Conservation (phyloP, 257 asterid species). For the Ajuga chamaepitys region DNA sequence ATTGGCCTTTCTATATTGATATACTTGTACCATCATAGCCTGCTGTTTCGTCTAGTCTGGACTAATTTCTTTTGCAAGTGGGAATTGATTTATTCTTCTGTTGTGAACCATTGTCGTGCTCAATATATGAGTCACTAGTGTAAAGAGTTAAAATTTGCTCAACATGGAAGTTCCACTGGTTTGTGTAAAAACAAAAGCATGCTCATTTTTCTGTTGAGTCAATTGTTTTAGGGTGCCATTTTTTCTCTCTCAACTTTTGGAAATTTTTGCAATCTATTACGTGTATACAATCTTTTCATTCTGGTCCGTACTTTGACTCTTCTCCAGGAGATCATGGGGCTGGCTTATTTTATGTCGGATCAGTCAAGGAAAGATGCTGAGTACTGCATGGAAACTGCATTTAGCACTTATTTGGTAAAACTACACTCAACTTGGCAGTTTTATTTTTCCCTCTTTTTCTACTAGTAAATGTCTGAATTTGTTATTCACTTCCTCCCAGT, state of each 20-base stretch:
- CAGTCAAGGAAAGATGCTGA: constrained; percentile 92
- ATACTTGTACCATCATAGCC: too few relatives aligned
- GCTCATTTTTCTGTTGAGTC: background rate
- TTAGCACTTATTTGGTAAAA: constrained; percentile 70
- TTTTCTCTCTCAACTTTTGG: background rate
- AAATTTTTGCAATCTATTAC: background rate
- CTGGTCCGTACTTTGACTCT: constrained; percentile 14
- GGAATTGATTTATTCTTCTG: background rate
- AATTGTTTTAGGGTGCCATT: background rate
- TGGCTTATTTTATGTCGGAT: constrained; percentile 88
- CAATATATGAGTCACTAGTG: background rate
- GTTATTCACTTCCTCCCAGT: background rate
- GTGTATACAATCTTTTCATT: background rate
- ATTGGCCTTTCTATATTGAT: too few relatives aligned
- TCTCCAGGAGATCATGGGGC: constrained; percentile 91
- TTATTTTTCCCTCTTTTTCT: background rate
- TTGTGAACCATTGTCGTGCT: constrained; percentile 3
- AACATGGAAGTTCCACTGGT: background rate
- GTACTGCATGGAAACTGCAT: constrained; percentile 96
- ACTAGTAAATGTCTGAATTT: constrained; percentile 9
- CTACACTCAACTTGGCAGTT: constrained; percentile 15
- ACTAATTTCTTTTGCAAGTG: background rate
- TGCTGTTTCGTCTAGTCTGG: background rate
- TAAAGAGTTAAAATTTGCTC: constrained; percentile 1
- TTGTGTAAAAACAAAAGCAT: background rate